Percentiles rank a stretch among this genome's conserved stretches.
These are phyloP conservation scores for Agrocybe pediades DNA, from an alignment of 768 basidiomycete species.

Conservation along the genomic window DNA sequence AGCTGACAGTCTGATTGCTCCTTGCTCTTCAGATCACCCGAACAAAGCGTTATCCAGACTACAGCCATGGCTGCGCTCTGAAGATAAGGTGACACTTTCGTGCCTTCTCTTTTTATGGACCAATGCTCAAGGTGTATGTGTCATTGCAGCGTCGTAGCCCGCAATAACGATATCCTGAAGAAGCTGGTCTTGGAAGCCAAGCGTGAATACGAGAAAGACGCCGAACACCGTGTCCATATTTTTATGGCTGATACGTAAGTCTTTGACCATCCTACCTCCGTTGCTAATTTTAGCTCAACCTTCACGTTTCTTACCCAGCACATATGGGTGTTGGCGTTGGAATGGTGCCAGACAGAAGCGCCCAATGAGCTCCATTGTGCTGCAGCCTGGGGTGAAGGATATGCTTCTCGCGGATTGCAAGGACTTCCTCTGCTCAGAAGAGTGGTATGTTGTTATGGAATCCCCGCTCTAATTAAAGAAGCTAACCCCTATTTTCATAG, in stretches of 20 bases:
- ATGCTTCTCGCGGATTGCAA: constrained; percentile 88
- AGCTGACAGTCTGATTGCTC: constrained; percentile 13
- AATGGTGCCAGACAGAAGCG: constrained; percentile 88
- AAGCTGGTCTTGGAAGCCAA: constrained; percentile 86
- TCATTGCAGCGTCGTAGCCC: constrained; percentile 71
- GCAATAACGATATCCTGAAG: constrained; percentile 87
- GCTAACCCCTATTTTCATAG: constrained; percentile 36
- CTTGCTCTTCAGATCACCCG: constrained; percentile 65
- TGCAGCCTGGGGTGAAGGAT: constrained; percentile 88
- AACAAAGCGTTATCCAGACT: constrained; percentile 75
- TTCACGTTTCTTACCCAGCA: constrained; percentile 36
- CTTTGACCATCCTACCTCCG: constrained; percentile 11
- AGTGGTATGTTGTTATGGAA: constrained; percentile 60
- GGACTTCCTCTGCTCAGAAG: constrained; percentile 82
- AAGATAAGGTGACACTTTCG: constrained; percentile 67
- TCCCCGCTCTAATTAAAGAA: constrained; percentile 16
- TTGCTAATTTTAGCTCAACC: constrained; percentile 4
- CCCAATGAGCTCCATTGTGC: constrained; percentile 90
- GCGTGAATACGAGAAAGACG: constrained; percentile 88
- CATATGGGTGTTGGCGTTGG: constrained; percentile 83
- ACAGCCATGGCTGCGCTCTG: constrained; percentile 70
- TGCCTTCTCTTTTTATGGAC: not conserved
- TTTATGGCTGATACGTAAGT: constrained; percentile 88
- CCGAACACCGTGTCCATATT: constrained; percentile 87
- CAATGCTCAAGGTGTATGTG: not conserved